Percentiles rank a stretch among this genome's conserved stretches.
These are phyloP conservation scores for Ceriops tagal DNA, from an alignment of 345 rosid species.

Conservation along the genomic window DNA sequence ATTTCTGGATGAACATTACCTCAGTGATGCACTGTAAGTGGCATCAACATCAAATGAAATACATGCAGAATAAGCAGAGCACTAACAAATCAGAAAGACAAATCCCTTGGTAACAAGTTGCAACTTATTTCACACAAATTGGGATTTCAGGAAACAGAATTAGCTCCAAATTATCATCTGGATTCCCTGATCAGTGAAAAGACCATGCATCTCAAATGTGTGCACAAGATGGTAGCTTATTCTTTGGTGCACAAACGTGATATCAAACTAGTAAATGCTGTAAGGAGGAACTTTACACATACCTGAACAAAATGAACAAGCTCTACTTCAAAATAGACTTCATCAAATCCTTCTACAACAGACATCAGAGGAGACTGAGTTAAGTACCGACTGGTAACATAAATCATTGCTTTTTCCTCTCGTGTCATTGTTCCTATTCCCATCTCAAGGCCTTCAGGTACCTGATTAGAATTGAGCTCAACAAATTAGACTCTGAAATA, in stretches of 20 bases:
- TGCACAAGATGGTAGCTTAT: neutral
- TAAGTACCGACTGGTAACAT: constrained; percentile 67
- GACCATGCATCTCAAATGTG: neutral
- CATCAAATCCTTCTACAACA: constrained; percentile 58
- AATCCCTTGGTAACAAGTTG: neutral
- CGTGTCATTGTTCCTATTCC: constrained; percentile 92
- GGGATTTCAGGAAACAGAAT: neutral
- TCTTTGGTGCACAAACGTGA: neutral
- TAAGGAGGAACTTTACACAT: constrained; percentile 4
- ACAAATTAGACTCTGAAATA: constrained; percentile 4
- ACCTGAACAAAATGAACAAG: constrained; percentile 93
- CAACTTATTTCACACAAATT: too few species aligned
- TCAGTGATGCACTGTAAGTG: neutral
- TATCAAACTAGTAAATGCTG: neutral
- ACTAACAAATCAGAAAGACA: neutral
- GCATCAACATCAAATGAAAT: neutral
- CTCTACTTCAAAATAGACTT: constrained; percentile 90
- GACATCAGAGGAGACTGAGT: constrained; percentile 66
- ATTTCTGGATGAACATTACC: too few species aligned
- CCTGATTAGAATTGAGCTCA: constrained; percentile 41
- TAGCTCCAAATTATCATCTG: neutral
- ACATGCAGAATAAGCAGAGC: neutral
- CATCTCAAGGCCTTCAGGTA: constrained; percentile 96
- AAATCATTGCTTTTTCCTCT: constrained; percentile 82
- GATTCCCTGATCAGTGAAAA: neutral